A percentile compares a stretch with the other conserved stretches of the same genome.
Evolutionary conservation across 129 eudicot genomes (phyloP).

Genomic region (sunflower (Helianthus annuus)): DNA sequence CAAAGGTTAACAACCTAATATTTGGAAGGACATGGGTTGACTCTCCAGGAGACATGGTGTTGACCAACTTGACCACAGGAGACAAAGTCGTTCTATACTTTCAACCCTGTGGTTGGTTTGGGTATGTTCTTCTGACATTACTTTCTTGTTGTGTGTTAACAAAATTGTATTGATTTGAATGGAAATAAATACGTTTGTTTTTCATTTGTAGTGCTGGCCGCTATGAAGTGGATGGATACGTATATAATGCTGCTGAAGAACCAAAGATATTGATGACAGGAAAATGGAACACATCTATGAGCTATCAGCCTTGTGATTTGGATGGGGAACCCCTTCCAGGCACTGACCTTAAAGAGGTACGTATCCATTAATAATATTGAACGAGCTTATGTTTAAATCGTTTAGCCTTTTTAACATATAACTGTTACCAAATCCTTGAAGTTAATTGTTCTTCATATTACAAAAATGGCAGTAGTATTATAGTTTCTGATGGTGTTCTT

Average conservation of each 20-base stretch:
- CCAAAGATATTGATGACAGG: conserved; percentile 98
- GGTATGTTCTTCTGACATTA: conserved; percentile 40
- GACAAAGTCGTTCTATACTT: conserved; percentile 92
- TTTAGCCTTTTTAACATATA: not conserved
- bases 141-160: not conserved
- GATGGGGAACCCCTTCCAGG: conserved; percentile 96
- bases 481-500: not conserved
- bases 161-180: not conserved
- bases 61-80: conserved; percentile 91
- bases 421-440: not conserved
- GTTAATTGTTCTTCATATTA: not conserved
- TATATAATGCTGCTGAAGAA: conserved; percentile 80
- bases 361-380: not conserved
- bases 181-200: conserved; percentile 10
- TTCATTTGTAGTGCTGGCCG: conserved; percentile 73
- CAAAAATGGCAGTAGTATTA: not conserved
- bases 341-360: conserved; percentile 84
- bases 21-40: conserved; percentile 98
- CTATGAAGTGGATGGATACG: conserved; percentile 97
- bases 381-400: not conserved
- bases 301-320: conserved; percentile 88
- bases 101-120: conserved; percentile 99
- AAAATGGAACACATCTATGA: conserved; percentile 84
- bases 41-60: conserved; percentile 92
- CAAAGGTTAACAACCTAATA: conserved; percentile 85